These are phyloP conservation scores for Phialocephala subalpina DNA, from an alignment of 2,329 filamentous ascomycete species.

Conservation along the genomic window DNA sequence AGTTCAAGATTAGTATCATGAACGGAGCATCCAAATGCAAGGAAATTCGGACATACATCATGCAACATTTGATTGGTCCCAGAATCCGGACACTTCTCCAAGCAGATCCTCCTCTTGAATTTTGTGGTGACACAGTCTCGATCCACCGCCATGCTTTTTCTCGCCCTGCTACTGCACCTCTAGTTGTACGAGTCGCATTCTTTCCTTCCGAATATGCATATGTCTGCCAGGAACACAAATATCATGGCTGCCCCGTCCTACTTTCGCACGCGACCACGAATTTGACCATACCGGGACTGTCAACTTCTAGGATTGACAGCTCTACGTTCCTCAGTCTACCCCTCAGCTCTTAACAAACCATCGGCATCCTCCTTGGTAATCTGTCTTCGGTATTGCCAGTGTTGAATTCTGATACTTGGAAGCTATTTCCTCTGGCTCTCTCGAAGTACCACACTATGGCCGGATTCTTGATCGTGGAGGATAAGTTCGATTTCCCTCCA, in stretches of 20 bases:
- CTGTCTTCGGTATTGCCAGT: neutral
- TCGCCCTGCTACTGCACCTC: neutral
- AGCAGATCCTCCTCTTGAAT: neutral
- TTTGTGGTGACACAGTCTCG: conserved; percentile 1
- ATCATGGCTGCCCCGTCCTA: neutral
- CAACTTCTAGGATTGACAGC: neutral
- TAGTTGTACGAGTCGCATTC: neutral
- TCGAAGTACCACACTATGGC: neutral
- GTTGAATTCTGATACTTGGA: neutral
- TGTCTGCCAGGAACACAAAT: neutral
- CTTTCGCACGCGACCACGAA: neutral
- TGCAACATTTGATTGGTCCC: neutral
- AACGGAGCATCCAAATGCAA: neutral
- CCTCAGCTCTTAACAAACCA: neutral
- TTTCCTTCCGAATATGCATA: neutral
- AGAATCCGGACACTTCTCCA: neutral
- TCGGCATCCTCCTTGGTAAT: neutral
- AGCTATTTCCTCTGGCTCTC: neutral
- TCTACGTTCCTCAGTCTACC: neutral
- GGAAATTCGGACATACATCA: neutral
- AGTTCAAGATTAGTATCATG: no score
- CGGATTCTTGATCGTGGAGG: neutral
- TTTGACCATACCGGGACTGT: neutral
- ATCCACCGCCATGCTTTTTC: neutral
- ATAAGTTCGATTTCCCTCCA: neutral